phyloP scores from a whole-genome alignment of 2,329 filamentous ascomycete species.

The Epichloe sp. region DNA sequence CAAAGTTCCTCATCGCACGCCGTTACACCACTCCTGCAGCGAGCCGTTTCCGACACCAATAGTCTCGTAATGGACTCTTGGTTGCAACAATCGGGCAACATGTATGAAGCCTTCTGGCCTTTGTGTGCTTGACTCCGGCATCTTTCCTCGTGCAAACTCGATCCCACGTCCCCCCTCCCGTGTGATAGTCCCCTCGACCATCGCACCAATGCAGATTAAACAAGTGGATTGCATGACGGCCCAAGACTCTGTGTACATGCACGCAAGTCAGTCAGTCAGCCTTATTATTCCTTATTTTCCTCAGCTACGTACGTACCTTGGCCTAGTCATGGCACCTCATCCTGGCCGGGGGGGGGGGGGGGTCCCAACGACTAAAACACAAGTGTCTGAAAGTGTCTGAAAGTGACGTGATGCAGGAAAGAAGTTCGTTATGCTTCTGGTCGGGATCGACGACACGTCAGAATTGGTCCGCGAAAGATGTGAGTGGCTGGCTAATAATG shows the following conservation, averaged over 20 bases:
- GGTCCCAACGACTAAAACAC: neutral
- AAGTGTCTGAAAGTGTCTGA: neutral
- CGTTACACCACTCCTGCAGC: constrained; percentile 17
- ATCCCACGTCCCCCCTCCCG: neutral
- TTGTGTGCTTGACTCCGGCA: neutral
- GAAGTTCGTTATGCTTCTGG: neutral
- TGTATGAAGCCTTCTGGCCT: neutral
- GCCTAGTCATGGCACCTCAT: neutral
- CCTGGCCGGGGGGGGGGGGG: no score
- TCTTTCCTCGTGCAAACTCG: neutral
- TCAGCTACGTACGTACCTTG: neutral
- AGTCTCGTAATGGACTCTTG: constrained; percentile 20
- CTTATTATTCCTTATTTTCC: neutral
- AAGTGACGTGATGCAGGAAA: neutral
- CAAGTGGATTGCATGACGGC: constrained; percentile 2
- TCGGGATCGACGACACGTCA: neutral
- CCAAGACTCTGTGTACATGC: neutral
- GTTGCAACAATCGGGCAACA: neutral
- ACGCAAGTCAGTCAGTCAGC: neutral
- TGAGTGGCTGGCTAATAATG: neutral
- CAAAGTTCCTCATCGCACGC: neutral
- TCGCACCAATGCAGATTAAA: constrained; percentile 1
- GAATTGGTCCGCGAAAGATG: neutral
- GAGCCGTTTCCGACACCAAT: constrained; percentile 22
- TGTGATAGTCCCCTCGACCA: neutral